These are phyloP conservation scores for Eucalyptus coolabah DNA, from an alignment of 345 rosid species.

Conservation along the genomic window DNA sequence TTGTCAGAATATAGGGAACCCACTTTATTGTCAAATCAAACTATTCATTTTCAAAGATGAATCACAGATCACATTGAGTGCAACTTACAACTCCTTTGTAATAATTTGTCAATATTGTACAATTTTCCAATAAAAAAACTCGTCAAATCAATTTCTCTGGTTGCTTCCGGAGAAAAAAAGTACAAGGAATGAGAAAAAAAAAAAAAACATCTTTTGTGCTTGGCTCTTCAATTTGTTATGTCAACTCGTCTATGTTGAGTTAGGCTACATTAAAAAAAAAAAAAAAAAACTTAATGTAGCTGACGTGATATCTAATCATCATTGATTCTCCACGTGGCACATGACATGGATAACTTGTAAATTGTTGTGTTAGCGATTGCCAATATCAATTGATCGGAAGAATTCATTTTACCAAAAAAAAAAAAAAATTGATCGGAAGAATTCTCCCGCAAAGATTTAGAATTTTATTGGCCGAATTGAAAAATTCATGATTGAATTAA, in stretches of 20 bases:
- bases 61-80: neutral
- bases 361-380: too few species aligned
- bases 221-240: too few species aligned
- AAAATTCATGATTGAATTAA: neutral
- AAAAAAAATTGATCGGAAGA: neutral
- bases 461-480: neutral
- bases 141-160: neutral
- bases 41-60: neutral
- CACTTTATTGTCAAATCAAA: neutral
- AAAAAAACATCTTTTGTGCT: neutral
- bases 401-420: too few species aligned
- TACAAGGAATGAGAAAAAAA: neutral
- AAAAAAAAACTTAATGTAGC: too few species aligned
- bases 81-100: neutral
- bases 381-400: fast-evolving
- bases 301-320: neutral
- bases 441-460: fast-evolving
- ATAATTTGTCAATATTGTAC: neutral
- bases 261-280: too few species aligned
- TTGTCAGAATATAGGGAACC: neutral
- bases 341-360: fast-evolving
- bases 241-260: too few species aligned
- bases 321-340: fast-evolving
- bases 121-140: neutral
- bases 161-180: neutral